Evolutionary conservation across 1,284 basidiomycete species (phyloP), one percentile per base, ranked within the genome.

Genomic region (Exobasidium cylindrosporum): DNA sequence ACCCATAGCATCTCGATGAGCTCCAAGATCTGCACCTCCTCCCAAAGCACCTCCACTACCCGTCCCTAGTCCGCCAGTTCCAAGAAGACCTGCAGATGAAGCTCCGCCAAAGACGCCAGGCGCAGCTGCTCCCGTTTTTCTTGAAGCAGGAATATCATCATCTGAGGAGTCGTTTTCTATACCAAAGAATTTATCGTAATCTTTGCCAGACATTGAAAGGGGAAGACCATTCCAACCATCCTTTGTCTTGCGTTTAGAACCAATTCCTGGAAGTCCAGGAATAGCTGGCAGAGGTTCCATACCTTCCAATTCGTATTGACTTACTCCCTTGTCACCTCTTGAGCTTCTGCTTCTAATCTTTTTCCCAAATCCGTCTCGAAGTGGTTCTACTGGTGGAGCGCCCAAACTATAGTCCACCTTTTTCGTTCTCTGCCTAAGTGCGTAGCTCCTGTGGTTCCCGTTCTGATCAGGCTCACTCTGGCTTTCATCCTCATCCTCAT

Each of bases 401-500:
- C 72, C 64, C 30, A 77, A 63, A 45, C 72, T 69, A 55, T 78
- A 78, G 62, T 78, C 76, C 65, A 78, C 68, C 61, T 74, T 74
- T 52, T 78, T 78, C 3, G 24, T 55, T 56, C 76, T 72, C 53
- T 69, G 63, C 30, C 76, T 73, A n/a, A 77, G 67, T 17, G 65
- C 68, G 67, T 78, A 76, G 14, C 40, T 47, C 28, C 28, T 46
- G 29, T 23, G 28, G n/a, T 31, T 31, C 7, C 28, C 26, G 17
- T n/a, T 29, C 30, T 44, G 28, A 24, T 23, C 23, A 44, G 17
- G 46, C 56, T 17, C 23, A 47, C 50, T 58, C 28, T 70, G 67
- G 47, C 63, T 61, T 24, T 64, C 63, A 24, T 73, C 70, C 29
- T 68, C 73, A 23, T 69, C 69, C 29, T 57, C 67, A 54, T 73